Evolutionary conservation across 2,329 filamentous ascomycete genomes (phyloP), one percentile per base, ranked within the genome.

Genomic region (Colletotrichum plurivorum): DNA sequence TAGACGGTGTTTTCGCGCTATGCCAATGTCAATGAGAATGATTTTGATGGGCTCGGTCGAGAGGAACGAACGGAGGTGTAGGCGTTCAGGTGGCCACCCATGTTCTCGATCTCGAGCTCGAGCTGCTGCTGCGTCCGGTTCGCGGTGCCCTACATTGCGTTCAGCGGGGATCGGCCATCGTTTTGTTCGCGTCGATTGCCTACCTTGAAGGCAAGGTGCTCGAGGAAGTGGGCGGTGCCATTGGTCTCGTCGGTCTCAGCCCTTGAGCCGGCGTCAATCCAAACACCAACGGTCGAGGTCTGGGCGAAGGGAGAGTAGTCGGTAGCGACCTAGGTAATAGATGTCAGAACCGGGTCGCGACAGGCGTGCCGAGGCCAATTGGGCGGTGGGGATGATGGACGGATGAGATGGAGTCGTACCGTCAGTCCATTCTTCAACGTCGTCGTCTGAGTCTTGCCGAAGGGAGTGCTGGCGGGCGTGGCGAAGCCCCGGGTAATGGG

Each of bases 161-260:
- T 70, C 57, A 70, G 57, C 54, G 25, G 18, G 20, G 16, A 16
- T 52, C 16, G 16, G 25, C 45, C 45, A 62, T 67, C 46, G 54
- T 16, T 27, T 67, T 48, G 54, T 25, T 18, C 54, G 54, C 48
- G 31, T 71, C 45, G 57, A 48, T 39, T 31, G 58, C 27, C 76
- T 89, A 97, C 94, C 94, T 99, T 99, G 92, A 99, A 99, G 78
- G 97, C 97, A 83, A 99, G 90, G 88, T 99, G 96, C 89, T 99
- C 96, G 78, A 99, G 91, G 89, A 99, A 99, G 88, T 99, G 96
- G 80, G 96, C 96, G 78, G 96, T 99, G 85, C 96, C 96, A 87
- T 98, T 99, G 80, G 94, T 98, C 90, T 94, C 94, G 85, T 96
- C 92, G 77, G 96, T 99, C 89, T 99, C 96, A 83, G 96, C 94